Base-by-base conservation (phyloP, 2,329 filamentous ascomycete species). In the Thermothelomyces thermophilus region DNA sequence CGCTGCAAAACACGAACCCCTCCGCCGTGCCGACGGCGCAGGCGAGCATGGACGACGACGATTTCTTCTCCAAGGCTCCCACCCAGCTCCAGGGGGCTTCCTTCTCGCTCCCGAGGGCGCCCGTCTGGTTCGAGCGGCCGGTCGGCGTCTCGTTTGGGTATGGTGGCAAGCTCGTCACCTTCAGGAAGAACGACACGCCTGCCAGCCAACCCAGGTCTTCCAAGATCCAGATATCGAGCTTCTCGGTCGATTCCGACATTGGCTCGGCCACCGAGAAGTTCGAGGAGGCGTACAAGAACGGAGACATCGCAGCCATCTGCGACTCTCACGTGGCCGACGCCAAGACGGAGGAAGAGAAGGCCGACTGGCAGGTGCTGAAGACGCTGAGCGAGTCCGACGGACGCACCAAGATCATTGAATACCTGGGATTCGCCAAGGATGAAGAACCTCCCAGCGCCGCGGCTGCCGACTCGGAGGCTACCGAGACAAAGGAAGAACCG, bases 1-100 rank as follows among this genome's bases (percentile, higher is more conserved):
- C 91, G 1, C 77, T 96, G 35, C 93, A 98, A 64, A 96, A 93
- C 68, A 95, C 90, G 30, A 94, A 93, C 65, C 80, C 84, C 10
- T 80, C 87, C 50, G 75, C 78, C n/a, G 77, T 84, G 1, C 82
- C 76, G 36, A 74, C 78, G 5, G 77, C 83, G 10, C 82, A 87
- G 61, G 82, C 76, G 60, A 82, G 82, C 46, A 70, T 93, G 28
- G 89, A 96, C 62, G 90, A 87, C 41, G 93, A 95, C 63, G 93
- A 97, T 63, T 98, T 98, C 74, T 98, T 98, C 63, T 86, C 87
- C 13, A 90, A 89, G 66, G 91, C 90, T 10, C 90, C 95, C 66
- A 87, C 84, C 6, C 89, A 96, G 62, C 89, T 91, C 3, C 90
- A 96, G 67, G 87, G 84, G 19, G 87, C 87, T 22, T 90, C 87